These are phyloP conservation scores for Lactarius quietus DNA, from an alignment of 768 basidiomycete genomes.

Conservation along the genomic window DNA sequence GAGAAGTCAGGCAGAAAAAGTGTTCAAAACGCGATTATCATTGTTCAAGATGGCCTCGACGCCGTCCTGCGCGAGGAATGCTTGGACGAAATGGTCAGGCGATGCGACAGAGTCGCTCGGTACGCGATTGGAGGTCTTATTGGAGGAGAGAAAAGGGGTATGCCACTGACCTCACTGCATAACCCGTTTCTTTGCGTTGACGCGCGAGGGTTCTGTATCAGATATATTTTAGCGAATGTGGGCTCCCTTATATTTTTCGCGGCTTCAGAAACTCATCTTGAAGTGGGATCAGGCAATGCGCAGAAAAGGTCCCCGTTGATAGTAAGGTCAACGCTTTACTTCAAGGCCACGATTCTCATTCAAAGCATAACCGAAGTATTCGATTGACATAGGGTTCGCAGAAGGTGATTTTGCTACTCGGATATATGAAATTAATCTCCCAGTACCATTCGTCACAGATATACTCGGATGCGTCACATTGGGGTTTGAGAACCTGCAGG, in stretches of 20 bases:
- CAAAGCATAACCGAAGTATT: slow-evolving; percentile 72
- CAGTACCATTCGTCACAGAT: slow-evolving; percentile 51
- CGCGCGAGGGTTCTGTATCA: slow-evolving; percentile 34
- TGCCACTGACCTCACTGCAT: slow-evolving; percentile 11
- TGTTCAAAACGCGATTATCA: slow-evolving; percentile 84
- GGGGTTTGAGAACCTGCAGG: slow-evolving; percentile 51
- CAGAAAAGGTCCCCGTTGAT: slow-evolving; percentile 72
- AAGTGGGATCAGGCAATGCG: slow-evolving; percentile 76
- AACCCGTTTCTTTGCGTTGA: neutral
- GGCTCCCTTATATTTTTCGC: slow-evolving; percentile 27
- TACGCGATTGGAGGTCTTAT: slow-evolving; percentile 90
- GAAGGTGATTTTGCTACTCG: slow-evolving; percentile 52
- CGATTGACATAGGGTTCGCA: slow-evolving; percentile 91
- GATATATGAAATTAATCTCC: neutral
- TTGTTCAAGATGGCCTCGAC: slow-evolving; percentile 86
- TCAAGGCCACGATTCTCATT: slow-evolving; percentile 11
- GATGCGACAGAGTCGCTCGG: slow-evolving; percentile 75
- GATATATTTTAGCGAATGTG: slow-evolving; percentile 86
- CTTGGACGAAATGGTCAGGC: slow-evolving; percentile 74
- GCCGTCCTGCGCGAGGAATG: slow-evolving; percentile 67
- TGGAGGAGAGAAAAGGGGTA: slow-evolving; percentile 90
- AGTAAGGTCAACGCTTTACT: slow-evolving; percentile 41
- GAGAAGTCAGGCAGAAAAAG: slow-evolving; percentile 59
- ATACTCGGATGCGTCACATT: slow-evolving; percentile 86
- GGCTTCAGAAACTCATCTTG: slow-evolving; percentile 20